Evolutionary conservation across 768 basidiomycete species (phyloP).

Genomic region (Tephrocybe sp.): DNA sequence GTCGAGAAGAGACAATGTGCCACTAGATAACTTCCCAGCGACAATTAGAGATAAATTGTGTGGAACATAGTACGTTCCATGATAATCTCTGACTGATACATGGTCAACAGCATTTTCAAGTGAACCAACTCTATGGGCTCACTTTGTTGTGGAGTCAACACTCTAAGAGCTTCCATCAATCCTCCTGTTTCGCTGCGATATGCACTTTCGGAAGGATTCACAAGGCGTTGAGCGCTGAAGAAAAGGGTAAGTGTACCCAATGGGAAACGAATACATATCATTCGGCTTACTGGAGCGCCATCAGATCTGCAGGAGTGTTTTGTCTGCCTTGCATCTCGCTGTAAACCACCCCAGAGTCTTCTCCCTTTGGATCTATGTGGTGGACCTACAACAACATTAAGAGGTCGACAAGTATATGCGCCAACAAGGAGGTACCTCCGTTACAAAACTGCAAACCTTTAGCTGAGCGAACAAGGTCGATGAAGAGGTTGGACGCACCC

Average conservation of each 20-base stretch:
- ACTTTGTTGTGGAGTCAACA: conserved; percentile 90
- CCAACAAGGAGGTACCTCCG: conserved; percentile 44
- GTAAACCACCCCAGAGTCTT: conserved; percentile 95
- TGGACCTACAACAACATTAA: conserved; percentile 61
- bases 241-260: not conserved
- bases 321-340: conserved; percentile 97
- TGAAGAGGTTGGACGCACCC: conserved; percentile 50
- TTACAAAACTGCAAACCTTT: conserved; percentile 43
- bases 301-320: conserved; percentile 89
- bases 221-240: conserved; percentile 53
- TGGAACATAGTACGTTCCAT: conserved; percentile 87
- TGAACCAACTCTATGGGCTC: conserved; percentile 18
- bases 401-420: not conserved
- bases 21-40: conserved; percentile 79
- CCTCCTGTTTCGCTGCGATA: conserved; percentile 98
- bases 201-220: conserved; percentile 81
- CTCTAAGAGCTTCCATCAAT: conserved; percentile 86
- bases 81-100: conserved; percentile 80
- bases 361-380: conserved; percentile 87
- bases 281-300: conserved; percentile 72
- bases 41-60: conserved; percentile 92
- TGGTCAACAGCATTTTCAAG: conserved; percentile 4
- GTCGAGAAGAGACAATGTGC: conserved; percentile 72
- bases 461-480: not conserved
- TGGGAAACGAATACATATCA: conserved; percentile 1